Percentiles rank a stretch among this genome's conserved stretches.
These are phyloP conservation scores for Casuarina glauca DNA, from an alignment of 306 rosid species.

Conservation along the genomic window DNA sequence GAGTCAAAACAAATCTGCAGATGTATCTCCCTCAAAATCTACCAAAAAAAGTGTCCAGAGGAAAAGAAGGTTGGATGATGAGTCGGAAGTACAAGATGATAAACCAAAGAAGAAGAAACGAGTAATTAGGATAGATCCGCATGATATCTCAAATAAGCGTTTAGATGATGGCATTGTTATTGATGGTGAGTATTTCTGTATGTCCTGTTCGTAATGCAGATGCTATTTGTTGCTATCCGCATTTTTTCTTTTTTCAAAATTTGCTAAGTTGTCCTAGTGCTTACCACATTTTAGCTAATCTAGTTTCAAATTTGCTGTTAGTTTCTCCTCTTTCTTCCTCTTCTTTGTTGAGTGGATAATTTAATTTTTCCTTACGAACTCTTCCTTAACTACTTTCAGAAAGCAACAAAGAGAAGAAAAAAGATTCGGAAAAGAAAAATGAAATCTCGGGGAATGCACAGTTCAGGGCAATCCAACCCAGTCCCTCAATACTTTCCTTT, in stretches of 20 bases:
- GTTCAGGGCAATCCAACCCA: slow-evolving; percentile 88
- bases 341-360: not conserved
- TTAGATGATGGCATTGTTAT: slow-evolving; percentile 52
- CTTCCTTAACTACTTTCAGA: slow-evolving; percentile 47
- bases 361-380: not conserved
- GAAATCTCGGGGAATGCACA: slow-evolving; percentile 77
- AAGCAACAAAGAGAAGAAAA: slow-evolving; percentile 46
- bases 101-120: slow-evolving; percentile 67
- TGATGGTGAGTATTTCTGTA: slow-evolving; percentile 46
- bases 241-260: slow-evolving; percentile 5
- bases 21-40: slow-evolving; percentile 29
- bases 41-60: slow-evolving; percentile 31
- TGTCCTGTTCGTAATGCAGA: slow-evolving; percentile 20
- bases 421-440: slow-evolving; percentile 48
- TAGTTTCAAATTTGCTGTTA: not conserved
- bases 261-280: not conserved
- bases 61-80: slow-evolving; percentile 37
- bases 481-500: slow-evolving; percentile 76
- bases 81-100: slow-evolving; percentile 37
- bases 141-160: slow-evolving; percentile 85
- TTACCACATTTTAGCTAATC: not conserved
- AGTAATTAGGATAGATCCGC: slow-evolving; percentile 60
- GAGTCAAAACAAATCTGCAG: slow-evolving; percentile 24
- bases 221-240: slow-evolving; percentile 9
- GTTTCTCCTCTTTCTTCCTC: not conserved